A percentile compares a stretch with the other conserved stretches of the same genome.
Evolutionary conservation across 495 filamentous ascomycete genomes (phyloP).

Genomic region (Aspergillus leporis): DNA sequence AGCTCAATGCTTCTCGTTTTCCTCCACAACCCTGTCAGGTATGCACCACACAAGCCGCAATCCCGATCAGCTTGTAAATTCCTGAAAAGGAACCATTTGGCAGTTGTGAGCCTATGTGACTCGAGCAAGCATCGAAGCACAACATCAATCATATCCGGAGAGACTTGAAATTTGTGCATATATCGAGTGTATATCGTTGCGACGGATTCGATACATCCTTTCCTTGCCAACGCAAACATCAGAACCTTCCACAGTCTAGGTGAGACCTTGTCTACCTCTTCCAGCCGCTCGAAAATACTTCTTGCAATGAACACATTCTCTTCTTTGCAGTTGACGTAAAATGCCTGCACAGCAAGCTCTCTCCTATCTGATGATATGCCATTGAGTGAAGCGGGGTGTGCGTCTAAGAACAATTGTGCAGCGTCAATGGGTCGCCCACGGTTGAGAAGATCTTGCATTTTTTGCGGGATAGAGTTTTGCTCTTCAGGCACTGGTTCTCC

Average conservation of each 20-base stretch:
- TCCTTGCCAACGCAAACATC: slow-evolving; percentile 42
- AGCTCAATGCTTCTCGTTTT: slow-evolving; percentile 44
- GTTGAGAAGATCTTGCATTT: slow-evolving; percentile 23
- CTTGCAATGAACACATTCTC: slow-evolving; percentile 43
- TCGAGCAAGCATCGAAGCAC: slow-evolving; percentile 43
- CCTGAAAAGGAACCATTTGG: slow-evolving; percentile 37
- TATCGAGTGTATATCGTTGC: slow-evolving; percentile 36
- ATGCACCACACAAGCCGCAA: slow-evolving; percentile 41
- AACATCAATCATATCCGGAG: slow-evolving; percentile 38
- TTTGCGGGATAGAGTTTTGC: slow-evolving; percentile 5
- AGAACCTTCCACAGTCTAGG: slow-evolving; percentile 40
- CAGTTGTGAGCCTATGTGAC: slow-evolving; percentile 37
- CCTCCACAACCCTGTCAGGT: slow-evolving; percentile 44
- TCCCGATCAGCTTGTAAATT: slow-evolving; percentile 34
- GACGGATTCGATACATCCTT: slow-evolving; percentile 42
- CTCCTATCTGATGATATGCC: slow-evolving; percentile 31
- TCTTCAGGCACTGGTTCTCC: background rate
- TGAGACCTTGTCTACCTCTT: slow-evolving; percentile 35
- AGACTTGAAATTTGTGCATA: slow-evolving; percentile 27
- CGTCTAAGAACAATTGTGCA: slow-evolving; percentile 39
- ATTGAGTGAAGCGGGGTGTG: slow-evolving; percentile 17
- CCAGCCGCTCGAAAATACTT: slow-evolving; percentile 38
- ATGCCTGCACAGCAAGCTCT: slow-evolving; percentile 33
- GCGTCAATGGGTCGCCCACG: slow-evolving; percentile 35
- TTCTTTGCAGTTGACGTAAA: slow-evolving; percentile 40